Base-by-base conservation (phyloP, 306 rosid species). In the Vigna hirtella region DNA sequence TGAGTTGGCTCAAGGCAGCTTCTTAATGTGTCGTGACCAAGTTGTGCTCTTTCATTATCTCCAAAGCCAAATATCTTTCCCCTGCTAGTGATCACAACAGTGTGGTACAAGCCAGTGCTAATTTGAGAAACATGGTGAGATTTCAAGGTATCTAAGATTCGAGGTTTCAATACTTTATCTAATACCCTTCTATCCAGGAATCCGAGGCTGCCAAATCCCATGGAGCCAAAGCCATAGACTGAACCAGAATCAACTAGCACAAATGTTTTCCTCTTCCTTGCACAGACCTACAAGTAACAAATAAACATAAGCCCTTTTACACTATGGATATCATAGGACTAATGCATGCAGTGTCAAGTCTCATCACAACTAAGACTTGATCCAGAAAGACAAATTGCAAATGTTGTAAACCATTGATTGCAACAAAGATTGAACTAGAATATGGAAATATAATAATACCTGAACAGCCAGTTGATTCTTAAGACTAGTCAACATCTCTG, bases 121-220 rank as follows among this genome's bases (percentile, higher is more conserved):
- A 94, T 88, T 82, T 89, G 98, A 79, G 97, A 89, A 77, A 92
- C 93, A 55, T 81, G 92, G 85, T 88, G 92, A 79, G 77, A 14
- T 78, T 87, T 88, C 57, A 94, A 89, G 84, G 93, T 84, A 74
- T 86, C 85, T 38, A 94, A 90, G 82, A 87, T 74, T 67, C 87
- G 77, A 32, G 98, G 97, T 65, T 72, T 85, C 88, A 79, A 66
- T 32, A 94, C 89, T 84, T 88, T 94, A 63, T 94, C 93, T 4
- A 91, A 89, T 66, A 83, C 61, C 76, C 94, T 91, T 79, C 91
- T 85, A 47, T 89, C 95, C 14, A 87, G 80, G 82, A 94, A 94
- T 66, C 98, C 98, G 1, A 94, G 97, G 86, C 97, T 94, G n/a
- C 97, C 97, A 43, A 94, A 92, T 58, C 92, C 93, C 97, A 92